Evolutionary conservation across 2,329 filamentous ascomycete species (phyloP).

Genomic region (Sporothrix humicola): DNA sequence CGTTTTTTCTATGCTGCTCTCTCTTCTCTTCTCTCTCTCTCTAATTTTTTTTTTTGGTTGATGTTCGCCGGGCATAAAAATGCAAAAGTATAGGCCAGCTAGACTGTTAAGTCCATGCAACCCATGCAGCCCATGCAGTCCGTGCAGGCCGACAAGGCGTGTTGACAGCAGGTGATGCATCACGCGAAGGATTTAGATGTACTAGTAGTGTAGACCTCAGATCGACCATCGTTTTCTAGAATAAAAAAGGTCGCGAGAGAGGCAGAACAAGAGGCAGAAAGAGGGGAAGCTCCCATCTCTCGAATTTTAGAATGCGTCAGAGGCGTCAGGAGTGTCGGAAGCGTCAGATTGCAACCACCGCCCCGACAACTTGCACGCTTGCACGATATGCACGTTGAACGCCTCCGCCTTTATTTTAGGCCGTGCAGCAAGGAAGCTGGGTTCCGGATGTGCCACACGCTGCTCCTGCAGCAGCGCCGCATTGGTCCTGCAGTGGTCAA

Average conservation of each 20-base stretch:
- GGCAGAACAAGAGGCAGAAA: background rate
- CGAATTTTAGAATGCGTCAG: background rate
- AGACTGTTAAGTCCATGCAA: too few relatives aligned
- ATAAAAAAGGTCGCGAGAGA: background rate
- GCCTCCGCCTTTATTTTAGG: background rate
- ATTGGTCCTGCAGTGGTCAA: conserved; percentile 22
- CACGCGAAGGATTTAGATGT: conserved; percentile 8
- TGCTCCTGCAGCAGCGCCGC: conserved; percentile 15
- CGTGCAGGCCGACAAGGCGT: background rate
- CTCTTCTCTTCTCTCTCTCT: too few relatives aligned
- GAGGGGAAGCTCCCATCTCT: background rate
- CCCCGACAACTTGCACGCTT: background rate
- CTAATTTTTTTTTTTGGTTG: too few relatives aligned
- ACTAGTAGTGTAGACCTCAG: background rate
- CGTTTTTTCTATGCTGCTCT: too few relatives aligned
- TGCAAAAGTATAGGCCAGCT: too few relatives aligned
- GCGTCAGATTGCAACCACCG: background rate
- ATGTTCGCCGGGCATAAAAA: background rate
- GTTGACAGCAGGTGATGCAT: conserved; percentile 5
- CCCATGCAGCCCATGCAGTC: background rate
- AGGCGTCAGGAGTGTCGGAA: too few relatives aligned
- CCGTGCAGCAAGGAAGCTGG: background rate
- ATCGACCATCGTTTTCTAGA: background rate
- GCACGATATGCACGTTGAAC: conserved; percentile 2
- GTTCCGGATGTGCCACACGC: conserved; percentile 24